A percentile compares a stretch with the other conserved stretches of the same genome.
Evolutionary conservation across 1,139 yeast species (phyloP).

Genomic region (Zygosaccharomyces pseudobailii): DNA sequence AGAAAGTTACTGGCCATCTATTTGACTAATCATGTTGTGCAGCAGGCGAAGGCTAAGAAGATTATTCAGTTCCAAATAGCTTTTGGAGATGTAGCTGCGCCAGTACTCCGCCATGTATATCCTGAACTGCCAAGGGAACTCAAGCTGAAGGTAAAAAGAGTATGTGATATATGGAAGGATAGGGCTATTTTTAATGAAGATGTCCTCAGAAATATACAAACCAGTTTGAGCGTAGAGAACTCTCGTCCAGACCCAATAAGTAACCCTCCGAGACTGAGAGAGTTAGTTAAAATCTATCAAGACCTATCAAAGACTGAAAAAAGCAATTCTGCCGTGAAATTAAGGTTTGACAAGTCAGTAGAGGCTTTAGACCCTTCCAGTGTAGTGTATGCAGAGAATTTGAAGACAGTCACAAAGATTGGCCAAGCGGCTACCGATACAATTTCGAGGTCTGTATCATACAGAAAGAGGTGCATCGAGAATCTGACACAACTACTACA

Average conservation of each 20-base stretch:
- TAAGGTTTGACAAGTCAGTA: constrained; percentile 29
- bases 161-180: constrained; percentile 73
- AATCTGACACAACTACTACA: constrained; percentile 20
- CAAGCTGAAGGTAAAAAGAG: constrained; percentile 57
- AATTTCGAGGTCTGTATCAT: constrained; percentile 18
- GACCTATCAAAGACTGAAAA: constrained; percentile 21
- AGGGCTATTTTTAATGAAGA: constrained; percentile 50
- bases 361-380: constrained; percentile 29
- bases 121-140: constrained; percentile 32
- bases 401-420: constrained; percentile 26
- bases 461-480: constrained; percentile 18
- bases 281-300: constrained; percentile 14
- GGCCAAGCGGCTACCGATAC: constrained; percentile 26
- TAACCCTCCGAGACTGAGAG: constrained; percentile 19
- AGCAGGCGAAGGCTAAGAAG: constrained; percentile 67
- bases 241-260: constrained; percentile 5
- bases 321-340: constrained; percentile 21
- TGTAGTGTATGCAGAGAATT: constrained; percentile 29
- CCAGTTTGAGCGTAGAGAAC: constrained; percentile 30
- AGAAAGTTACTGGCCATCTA: constrained; percentile 63
- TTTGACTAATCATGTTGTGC: constrained; percentile 79
- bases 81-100: constrained; percentile 48
- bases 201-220: constrained; percentile 44
- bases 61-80: constrained; percentile 57
- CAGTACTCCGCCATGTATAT: constrained; percentile 29